Base-by-base conservation (phyloP, 2,329 filamentous ascomycete species). In the Podosphaera fusca region DNA sequence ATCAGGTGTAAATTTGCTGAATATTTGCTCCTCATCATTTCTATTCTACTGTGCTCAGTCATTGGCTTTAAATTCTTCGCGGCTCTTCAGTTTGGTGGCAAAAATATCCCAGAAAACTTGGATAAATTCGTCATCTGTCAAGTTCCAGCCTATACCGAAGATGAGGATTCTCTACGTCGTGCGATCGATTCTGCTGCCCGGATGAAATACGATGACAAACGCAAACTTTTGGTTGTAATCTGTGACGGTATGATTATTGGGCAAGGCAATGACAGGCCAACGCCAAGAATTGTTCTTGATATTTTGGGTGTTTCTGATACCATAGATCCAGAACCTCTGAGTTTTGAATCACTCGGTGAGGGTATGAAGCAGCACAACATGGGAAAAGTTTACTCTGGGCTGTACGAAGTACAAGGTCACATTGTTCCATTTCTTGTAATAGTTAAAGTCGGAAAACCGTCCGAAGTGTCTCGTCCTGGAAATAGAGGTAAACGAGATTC, bases 221-320 rank as follows among this genome's bases (percentile, higher is more conserved):
- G 92, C 66, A 98, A 98, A 74, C 77, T 98, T 10, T 75, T 98
- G 33, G 81, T 95, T 62, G 77, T 98, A 60, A 76, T 98, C 61
- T 98, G 92, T 66, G 92, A 98, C 67, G 92, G 92, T 71, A 96
- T 98, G 90, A 98, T 98, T 74, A 94, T 98, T 62, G 92, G 92
- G 65, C 89, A 95, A 72, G 92, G 92, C 66, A 98, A 98, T 70
- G 92, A 98, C 69, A 80, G 88, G 60, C 87, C 92, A 5, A 98
- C 92, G 0, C 92, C 92, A 49, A 82, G 89, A 60, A 98, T 98
- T 63, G 89, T 98, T 31, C 77, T 98, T 57, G 92, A 98, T 66
- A 98, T 98, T 74, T 76, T 98, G 4, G 92, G 92, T 61, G 92
- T 98, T 35, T 85, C 88, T 1, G 89, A 95, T 64, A 86, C 84